Evolutionary conservation across 306 rosid genomes (phyloP), one percentile per base, ranked within the genome.

Genomic region (Datisca glomerata): DNA sequence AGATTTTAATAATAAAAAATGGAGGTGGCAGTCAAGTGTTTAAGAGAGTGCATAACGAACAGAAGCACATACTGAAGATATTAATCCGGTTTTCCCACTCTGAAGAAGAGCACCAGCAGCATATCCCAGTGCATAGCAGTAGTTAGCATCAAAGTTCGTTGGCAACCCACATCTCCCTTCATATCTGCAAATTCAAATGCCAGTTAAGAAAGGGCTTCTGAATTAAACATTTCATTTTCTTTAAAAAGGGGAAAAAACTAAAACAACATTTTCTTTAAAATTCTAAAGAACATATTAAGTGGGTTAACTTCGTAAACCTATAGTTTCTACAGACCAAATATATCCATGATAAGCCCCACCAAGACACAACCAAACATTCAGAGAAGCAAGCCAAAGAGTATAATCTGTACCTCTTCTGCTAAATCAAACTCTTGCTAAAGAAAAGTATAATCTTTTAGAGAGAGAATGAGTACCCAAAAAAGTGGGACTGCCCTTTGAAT

Each of bases 151-250:
- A 47, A 91, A 91, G 70, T 91, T 91, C 24, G 96, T 91, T 56
- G 98, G 98, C 59, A 91, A 66, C 52, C 94, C 98, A 51, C 98
- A 91, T 57, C 98, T 78, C 39, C 96, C 98, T 73, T 91, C 98
- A 29, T 91, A 91, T 33, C 98, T 85, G 75, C 61, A 66, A 38
- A 6, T 14, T 31, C 21, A 38, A 16, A 17, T 17, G 7, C 8
- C 2, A 15, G 17, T 38, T n/a, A 38, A 1, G 0, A n/a, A n/a
- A 16, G n/a, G 18, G 18, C 43, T 14, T 14, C 9, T 14, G 19
- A 38, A n/a, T 4, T n/a, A 11, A 38, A 38, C 43, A 38, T n/a
- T n/a, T 38, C 12, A 38, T 8, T 16, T 38, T 38, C 17, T 14
- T 31, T 8, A 14, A 14, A 14, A 14, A 31, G 9, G n/a, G n/a